Evolutionary conservation across 441 rosid genomes (phyloP).

Genomic region (Adansonia madagascariensis): DNA sequence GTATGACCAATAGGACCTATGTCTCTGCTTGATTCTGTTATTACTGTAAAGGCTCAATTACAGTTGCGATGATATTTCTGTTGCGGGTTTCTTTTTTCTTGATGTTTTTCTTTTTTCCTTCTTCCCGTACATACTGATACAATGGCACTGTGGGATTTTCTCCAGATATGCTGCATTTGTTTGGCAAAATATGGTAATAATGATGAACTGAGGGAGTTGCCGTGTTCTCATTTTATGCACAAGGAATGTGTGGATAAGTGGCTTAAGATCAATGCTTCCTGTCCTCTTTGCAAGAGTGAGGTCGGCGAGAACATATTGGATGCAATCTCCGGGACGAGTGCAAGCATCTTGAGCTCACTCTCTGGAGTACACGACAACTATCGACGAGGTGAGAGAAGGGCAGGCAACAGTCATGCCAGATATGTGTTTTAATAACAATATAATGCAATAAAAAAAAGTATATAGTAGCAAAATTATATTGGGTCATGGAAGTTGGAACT

Average conservation of each 20-base stretch:
- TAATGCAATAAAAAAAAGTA: neutral
- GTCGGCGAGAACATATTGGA: slow-evolving; percentile 68
- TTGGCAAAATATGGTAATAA: slow-evolving; percentile 88
- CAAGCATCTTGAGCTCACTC: slow-evolving; percentile 44
- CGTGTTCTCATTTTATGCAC: slow-evolving; percentile 88
- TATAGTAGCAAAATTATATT: neutral
- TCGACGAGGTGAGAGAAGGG: slow-evolving; percentile 44
- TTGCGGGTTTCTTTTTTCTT: no score
- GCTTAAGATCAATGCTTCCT: slow-evolving; percentile 89
- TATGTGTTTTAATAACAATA: slow-evolving; percentile 35
- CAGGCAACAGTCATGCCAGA: slow-evolving; percentile 41
- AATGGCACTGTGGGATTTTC: no score
- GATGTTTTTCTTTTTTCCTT: no score
- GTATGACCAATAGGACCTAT: neutral
- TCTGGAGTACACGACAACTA: slow-evolving; percentile 43
- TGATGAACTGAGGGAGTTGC: slow-evolving; percentile 89
- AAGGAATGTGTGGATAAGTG: slow-evolving; percentile 96
- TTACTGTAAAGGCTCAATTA: slow-evolving; percentile 4
- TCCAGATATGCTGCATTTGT: slow-evolving; percentile 70
- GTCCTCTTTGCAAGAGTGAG: slow-evolving; percentile 94
- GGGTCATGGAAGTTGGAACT: neutral
- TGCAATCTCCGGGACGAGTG: slow-evolving; percentile 37
- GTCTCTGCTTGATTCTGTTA: neutral
- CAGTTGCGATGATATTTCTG: no score
- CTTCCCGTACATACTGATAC: no score